Conservation (phyloP, 2,329 filamentous ascomycete genomes). For the Setomelanomma holmii region DNA sequence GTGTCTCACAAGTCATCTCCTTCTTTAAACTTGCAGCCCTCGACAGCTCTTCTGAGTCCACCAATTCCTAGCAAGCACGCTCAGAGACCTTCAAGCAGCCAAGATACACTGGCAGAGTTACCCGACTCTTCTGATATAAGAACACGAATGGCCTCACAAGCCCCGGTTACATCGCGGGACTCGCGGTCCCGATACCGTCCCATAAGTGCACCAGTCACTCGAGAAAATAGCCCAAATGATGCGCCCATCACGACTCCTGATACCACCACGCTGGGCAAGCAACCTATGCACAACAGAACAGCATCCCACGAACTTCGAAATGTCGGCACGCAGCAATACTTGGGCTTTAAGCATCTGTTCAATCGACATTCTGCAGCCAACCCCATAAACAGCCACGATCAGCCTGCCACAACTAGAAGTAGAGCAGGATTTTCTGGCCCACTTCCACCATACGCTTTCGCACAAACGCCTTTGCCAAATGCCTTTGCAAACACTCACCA, state of each 20-base stretch:
- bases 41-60: slow-evolving; percentile 15
- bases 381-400: not conserved
- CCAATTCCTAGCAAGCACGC: not conserved
- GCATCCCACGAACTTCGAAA: not conserved
- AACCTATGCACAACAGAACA: too few species aligned
- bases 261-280: too few species aligned
- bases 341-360: too few species aligned
- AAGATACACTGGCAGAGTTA: not conserved
- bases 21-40: slow-evolving; percentile 13
- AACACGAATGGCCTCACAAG: not conserved
- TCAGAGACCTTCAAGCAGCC: too few species aligned
- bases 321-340: not conserved
- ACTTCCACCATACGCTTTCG: too few species aligned
- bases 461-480: not conserved
- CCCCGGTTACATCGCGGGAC: not conserved
- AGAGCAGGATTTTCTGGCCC: too few species aligned
- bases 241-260: slow-evolving; percentile 1
- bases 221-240: slow-evolving; percentile 8
- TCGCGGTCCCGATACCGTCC: slow-evolving; percentile 20
- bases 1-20: slow-evolving; percentile 21
- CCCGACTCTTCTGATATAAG: not conserved
- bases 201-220: slow-evolving; percentile 12
- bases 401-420: too few species aligned
- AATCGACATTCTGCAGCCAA: not conserved
- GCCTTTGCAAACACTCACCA: not conserved